These are phyloP conservation scores for Warburgia ugandensis DNA, from an alignment of 164 flowering plant genomes.

Conservation along the genomic window DNA sequence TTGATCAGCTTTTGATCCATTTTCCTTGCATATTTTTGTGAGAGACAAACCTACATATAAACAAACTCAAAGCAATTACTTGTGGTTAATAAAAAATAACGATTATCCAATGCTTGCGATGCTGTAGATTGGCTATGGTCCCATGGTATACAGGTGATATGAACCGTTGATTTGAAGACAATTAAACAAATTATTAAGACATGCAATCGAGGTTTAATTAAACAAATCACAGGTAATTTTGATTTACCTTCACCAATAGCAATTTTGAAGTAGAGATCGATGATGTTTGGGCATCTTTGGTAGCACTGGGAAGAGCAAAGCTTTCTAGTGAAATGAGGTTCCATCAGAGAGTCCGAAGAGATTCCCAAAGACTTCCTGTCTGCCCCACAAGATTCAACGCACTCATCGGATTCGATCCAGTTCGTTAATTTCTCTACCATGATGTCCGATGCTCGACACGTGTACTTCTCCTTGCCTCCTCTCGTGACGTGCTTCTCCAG, in stretches of 20 bases:
- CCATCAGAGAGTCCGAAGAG: slow-evolving; percentile 70
- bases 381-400: slow-evolving; percentile 64
- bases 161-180: too few relatives aligned
- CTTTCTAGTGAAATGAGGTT: slow-evolving; percentile 50
- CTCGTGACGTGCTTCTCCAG: slow-evolving; percentile 44
- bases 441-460: slow-evolving; percentile 68
- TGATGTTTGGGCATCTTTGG: slow-evolving; percentile 68
- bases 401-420: slow-evolving; percentile 57
- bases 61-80: too few relatives aligned
- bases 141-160: too few relatives aligned
- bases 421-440: slow-evolving; percentile 45
- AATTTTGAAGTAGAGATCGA: slow-evolving; percentile 74
- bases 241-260: slow-evolving; percentile 78
- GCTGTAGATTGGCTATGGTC: too few relatives aligned
- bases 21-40: slow-evolving; percentile 49
- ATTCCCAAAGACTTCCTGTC: slow-evolving; percentile 65
- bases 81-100: too few relatives aligned
- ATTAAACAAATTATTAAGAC: too few relatives aligned
- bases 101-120: too few relatives aligned
- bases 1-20: slow-evolving; percentile 26
- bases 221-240: neutral
- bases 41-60: slow-evolving; percentile 65
- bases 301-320: slow-evolving; percentile 61
- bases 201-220: neutral
- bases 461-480: slow-evolving; percentile 18